Evolutionary conservation across 192 early-diverging fungal species (phyloP), one percentile per base, ranked within the genome.

Genomic region (Gaertneriomyces semiglobifer): DNA sequence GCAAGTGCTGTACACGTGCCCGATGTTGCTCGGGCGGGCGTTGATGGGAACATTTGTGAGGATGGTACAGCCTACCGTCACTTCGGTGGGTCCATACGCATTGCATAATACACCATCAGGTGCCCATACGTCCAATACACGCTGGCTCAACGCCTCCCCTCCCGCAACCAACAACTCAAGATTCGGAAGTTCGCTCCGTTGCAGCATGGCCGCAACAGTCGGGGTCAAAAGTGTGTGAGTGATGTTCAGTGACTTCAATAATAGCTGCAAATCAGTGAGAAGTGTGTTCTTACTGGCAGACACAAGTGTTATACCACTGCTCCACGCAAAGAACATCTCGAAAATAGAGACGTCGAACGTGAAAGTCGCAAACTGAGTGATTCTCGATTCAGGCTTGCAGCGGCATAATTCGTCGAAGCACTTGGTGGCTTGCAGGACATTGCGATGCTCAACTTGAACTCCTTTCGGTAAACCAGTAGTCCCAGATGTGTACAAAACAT

Each of bases 391-490:
- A 18, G 47, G 11, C 20, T 14, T 12, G 14, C 9, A 53, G 16
- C 14, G 62, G 20, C 14, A 53, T 11, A 56, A 44, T 20, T 59
- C 44, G 3, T 48, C 41, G 66, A 18, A 44, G 9, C 10, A 19
- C 10, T 47, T 40, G 33, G 48, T 42, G 12, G 66, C 66, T 14
- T 46, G 16, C 12, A 60, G 53, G 42, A 40, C 20, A 12, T 38
- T 39, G 38, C 16, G 10, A 19, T 38, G 54, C 54, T 59, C 54
- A 10, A 58, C 58, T 20, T 14, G 40, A n/a, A 77, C 74, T 5
- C 75, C 77, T 44, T 79, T 79, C 33, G 77, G 77, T 45, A 20
- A 48, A 11, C 77, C 76, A 1, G 77, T 79, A 19, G 77, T 81
- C 12, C 77, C 77, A 8, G 71, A 74, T 7, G 77, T 79, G 63